These are phyloP conservation scores for Limnomonas spitsbergensis DNA, from an alignment of 139 green algal genomes.

Conservation along the genomic window DNA sequence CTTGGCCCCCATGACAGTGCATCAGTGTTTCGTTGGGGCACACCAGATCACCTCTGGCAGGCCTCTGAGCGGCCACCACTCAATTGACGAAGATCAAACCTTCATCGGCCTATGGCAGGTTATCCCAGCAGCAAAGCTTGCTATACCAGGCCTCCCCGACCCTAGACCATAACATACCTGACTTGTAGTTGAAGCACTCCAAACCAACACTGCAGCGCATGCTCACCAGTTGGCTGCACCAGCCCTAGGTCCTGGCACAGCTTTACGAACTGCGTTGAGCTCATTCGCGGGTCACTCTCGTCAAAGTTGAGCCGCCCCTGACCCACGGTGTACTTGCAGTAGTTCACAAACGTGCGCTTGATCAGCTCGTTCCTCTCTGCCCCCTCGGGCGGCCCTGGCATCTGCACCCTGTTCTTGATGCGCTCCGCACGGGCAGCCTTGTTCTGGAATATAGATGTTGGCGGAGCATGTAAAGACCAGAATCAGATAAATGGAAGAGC, in stretches of 20 bases:
- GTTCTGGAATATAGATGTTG: not conserved
- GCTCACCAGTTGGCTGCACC: slow-evolving; percentile 30
- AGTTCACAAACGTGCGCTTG: slow-evolving; percentile 23
- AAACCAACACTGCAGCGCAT: too few species aligned
- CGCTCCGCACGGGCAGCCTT: not conserved
- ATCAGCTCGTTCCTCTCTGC: slow-evolving; percentile 15
- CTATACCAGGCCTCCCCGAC: too few species aligned
- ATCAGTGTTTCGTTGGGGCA: too few species aligned
- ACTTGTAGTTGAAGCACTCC: too few species aligned
- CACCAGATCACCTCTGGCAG: too few species aligned
- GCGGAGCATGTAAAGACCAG: not conserved
- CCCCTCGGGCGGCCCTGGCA: slow-evolving; percentile 1
- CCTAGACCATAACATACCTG: too few species aligned
- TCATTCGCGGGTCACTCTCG: slow-evolving; percentile 30
- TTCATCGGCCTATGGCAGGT: too few species aligned
- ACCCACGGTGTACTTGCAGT: slow-evolving; percentile 35
- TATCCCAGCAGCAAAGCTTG: too few species aligned
- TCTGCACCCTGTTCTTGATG: not conserved
- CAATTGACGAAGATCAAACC: too few species aligned
- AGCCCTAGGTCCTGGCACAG: slow-evolving; percentile 33
- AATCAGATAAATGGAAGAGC: too few species aligned
- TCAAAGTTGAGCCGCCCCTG: slow-evolving; percentile 21
- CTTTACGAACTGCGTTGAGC: slow-evolving; percentile 36
- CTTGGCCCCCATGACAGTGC: too few species aligned
- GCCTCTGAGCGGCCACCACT: too few species aligned